Conservation (phyloP, 441 rosid genomes). For the Euphorbia schlechtendalii region DNA sequence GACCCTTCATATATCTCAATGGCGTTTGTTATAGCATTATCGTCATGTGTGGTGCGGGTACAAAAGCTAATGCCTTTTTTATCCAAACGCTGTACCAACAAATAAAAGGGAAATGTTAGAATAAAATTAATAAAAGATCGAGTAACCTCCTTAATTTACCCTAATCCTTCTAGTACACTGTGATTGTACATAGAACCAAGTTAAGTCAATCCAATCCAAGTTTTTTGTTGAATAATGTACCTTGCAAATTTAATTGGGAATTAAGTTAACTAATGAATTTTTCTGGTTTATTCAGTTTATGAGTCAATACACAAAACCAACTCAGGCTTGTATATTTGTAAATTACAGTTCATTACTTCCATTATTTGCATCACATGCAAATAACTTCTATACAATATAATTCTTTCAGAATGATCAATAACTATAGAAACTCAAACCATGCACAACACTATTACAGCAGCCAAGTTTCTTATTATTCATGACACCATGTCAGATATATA, state of each 20-base stretch:
- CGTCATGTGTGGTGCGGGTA: slow-evolving; percentile 67
- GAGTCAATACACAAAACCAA: too few species aligned
- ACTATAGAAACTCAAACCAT: neutral
- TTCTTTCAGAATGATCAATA: neutral
- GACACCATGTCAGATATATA: neutral
- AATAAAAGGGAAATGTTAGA: neutral
- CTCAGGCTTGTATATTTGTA: too few species aligned
- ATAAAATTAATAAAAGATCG: neutral
- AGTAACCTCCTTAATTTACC: too few species aligned
- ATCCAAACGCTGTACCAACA: slow-evolving; percentile 52
- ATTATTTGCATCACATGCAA: neutral
- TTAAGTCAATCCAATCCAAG: neutral
- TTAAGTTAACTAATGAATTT: neutral
- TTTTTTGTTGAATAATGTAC: neutral
- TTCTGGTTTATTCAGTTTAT: neutral
- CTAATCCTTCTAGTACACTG: neutral
- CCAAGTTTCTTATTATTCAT: neutral
- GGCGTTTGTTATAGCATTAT: slow-evolving; percentile 85
- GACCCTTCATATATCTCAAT: slow-evolving; percentile 66
- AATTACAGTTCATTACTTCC: too few species aligned
- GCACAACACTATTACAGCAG: neutral
- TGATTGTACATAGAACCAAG: neutral
- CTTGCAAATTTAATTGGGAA: neutral
- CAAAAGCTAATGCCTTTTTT: slow-evolving; percentile 80
- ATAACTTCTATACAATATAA: neutral